Evolutionary conservation across 2,329 filamentous ascomycete genomes (phyloP).

Genomic region (Hymenoscyphus linearis): DNA sequence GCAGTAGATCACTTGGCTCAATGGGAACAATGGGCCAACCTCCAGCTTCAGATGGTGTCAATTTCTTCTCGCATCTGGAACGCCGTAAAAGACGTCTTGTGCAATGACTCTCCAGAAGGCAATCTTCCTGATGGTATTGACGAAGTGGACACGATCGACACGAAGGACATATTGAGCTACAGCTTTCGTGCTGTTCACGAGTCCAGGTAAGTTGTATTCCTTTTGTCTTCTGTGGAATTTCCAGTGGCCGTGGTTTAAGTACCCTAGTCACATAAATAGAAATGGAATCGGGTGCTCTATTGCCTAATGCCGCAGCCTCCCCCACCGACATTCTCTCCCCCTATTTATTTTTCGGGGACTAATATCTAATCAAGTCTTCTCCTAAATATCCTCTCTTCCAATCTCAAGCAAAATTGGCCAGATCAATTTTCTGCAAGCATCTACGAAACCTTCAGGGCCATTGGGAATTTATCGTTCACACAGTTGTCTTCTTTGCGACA

Average conservation of each 20-base stretch:
- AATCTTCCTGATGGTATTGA: conserved; percentile 73
- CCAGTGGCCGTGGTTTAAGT: not conserved
- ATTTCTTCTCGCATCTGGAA: conserved; percentile 70
- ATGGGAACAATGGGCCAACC: conserved; percentile 14
- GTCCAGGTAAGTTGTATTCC: conserved; percentile 57
- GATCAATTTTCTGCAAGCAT: conserved; percentile 37
- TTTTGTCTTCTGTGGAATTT: not conserved
- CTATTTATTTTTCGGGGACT: too few species aligned
- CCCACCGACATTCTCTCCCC: too few species aligned
- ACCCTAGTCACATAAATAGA: not conserved
- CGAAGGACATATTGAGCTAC: conserved; percentile 88
- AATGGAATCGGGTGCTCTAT: not conserved
- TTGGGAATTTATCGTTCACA: conserved; percentile 72
- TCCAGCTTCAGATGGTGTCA: conserved; percentile 51
- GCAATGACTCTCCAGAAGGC: conserved; percentile 91
- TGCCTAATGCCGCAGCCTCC: too few species aligned
- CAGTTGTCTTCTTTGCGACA: conserved; percentile 82
- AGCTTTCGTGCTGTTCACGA: conserved; percentile 95
- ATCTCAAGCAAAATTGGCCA: conserved; percentile 40
- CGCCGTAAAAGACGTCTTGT: conserved; percentile 71
- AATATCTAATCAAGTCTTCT: conserved; percentile 53
- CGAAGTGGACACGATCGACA: conserved; percentile 64
- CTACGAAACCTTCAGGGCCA: conserved; percentile 50
- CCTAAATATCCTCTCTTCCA: conserved; percentile 54
- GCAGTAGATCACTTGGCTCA: not conserved